Evolutionary conservation across 1,139 yeast species (phyloP), one percentile per base, ranked within the genome.

Genomic region (Torulaspora pretoriensis): DNA sequence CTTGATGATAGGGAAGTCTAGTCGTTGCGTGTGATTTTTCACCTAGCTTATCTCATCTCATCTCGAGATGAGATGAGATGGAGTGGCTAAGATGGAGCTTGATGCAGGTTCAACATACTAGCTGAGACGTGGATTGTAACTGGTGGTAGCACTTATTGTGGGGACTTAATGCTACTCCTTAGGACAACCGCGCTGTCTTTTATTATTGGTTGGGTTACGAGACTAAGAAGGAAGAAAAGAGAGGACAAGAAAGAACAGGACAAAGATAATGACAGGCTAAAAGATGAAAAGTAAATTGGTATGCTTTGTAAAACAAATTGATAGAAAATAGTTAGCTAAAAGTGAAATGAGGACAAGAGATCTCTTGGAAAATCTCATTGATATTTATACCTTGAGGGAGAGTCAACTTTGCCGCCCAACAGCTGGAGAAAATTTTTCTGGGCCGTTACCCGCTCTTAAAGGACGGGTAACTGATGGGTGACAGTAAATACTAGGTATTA

Each of bases 261-360:
- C 24, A 12, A 45, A 38, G 40, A 40, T 46, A 40, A 36, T 31
- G 34, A 33, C 25, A 31, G 41, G 37, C 30, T 37, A 29, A 33
- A 43, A 40, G 16, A 12, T 31, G 38, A 45, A 51, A 53, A 51
- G 44, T 35, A 45, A 51, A 51, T 40, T 51, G 49, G 50, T 50
- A 37, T 50, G 42, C 41, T 36, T 45, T 35, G 47, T 51, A 51
- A 19, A 48, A 53, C 47, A 48, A 36, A 19, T 12, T 4, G 28
- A 13, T n/a, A 13, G 10, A 22, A 24, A 5, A 24, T 27, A 31
- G 30, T 9, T 4, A 14, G 13, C 6, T n/a, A 4, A 12, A 31
- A 27, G 23, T 30, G 27, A 23, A 40, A 35, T 14, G 31, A 14
- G 22, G 13, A 13, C 9, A 14, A n/a, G 6, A 19, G 42, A 36